Evolutionary conservation across 2,329 filamentous ascomycete species (phyloP).

Genomic region (Verticillium albo-atrum): DNA sequence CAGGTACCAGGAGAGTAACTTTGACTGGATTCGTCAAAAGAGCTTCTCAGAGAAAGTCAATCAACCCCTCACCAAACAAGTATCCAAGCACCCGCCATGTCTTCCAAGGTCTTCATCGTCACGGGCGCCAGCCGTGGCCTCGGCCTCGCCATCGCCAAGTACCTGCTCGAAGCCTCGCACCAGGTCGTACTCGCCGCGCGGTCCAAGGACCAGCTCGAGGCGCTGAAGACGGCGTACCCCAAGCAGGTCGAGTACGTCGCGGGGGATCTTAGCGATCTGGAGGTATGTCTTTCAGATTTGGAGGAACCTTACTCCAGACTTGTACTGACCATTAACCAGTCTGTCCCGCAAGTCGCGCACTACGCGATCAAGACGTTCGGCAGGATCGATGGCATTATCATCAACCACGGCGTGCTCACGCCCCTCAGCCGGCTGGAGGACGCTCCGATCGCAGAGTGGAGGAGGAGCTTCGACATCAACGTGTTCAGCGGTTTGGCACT

Average conservation of each 20-base stretch:
- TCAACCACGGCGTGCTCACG: conserved; percentile 84
- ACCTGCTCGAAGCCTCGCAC: conserved; percentile 48
- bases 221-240: conserved; percentile 46
- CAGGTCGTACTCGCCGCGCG: conserved; percentile 57
- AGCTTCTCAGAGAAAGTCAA: neutral
- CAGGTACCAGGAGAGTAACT: neutral
- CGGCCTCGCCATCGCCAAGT: conserved; percentile 50
- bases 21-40: too few relatives aligned
- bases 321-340: conserved; percentile 23
- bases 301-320: too few relatives aligned
- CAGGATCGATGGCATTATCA: conserved; percentile 71
- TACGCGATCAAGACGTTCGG: conserved; percentile 65
- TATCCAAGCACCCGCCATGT: conserved; percentile 24
- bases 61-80: neutral
- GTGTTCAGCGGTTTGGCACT: conserved; percentile 79
- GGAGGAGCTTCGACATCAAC: conserved; percentile 72
- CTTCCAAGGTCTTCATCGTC: conserved; percentile 65
- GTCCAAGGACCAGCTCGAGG: conserved; percentile 42
- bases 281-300: conserved; percentile 33
- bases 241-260: conserved; percentile 51
- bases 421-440: conserved; percentile 69
- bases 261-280: conserved; percentile 50
- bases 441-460: conserved; percentile 69
- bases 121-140: conserved; percentile 62
- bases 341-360: conserved; percentile 59